phyloP scores from a whole-genome alignment of 2,329 filamentous ascomycete species.

The Aschersonia sp. region DNA sequence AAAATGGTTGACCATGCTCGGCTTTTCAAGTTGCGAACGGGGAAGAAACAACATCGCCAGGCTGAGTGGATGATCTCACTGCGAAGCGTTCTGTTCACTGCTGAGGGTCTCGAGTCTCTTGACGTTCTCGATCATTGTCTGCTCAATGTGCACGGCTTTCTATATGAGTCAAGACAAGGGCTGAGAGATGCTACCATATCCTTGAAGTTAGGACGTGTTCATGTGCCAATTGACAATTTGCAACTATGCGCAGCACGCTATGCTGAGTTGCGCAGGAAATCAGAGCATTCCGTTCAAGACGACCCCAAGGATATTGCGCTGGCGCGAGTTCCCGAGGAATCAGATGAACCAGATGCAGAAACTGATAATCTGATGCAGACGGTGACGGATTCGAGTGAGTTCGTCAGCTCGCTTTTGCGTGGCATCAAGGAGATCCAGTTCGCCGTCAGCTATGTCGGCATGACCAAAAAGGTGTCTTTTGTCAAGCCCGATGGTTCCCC shows the following conservation, averaged over 20 bases:
- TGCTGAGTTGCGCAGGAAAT: slow-evolving; percentile 27
- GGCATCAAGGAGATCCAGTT: slow-evolving; percentile 96
- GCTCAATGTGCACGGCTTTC: slow-evolving; percentile 79
- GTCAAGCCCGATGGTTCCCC: slow-evolving; percentile 54
- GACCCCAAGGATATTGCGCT: slow-evolving; percentile 50
- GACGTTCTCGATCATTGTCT: slow-evolving; percentile 81
- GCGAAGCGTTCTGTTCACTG: slow-evolving; percentile 77
- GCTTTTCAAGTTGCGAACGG: slow-evolving; percentile 54
- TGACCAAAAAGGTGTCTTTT: slow-evolving; percentile 66
- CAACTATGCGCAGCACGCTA: slow-evolving; percentile 44
- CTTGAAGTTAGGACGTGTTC: slow-evolving; percentile 79
- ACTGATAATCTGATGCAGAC: slow-evolving; percentile 61
- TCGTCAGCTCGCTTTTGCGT: slow-evolving; percentile 75
- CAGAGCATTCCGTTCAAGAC: slow-evolving; percentile 17
- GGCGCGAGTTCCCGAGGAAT: slow-evolving; percentile 62
- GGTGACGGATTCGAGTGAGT: slow-evolving; percentile 85
- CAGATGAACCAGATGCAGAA: slow-evolving; percentile 49
- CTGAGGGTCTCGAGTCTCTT: slow-evolving; percentile 68
- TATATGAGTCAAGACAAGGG: slow-evolving; percentile 75
- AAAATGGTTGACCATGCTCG: slow-evolving; percentile 86
- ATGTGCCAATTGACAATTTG: slow-evolving; percentile 83
- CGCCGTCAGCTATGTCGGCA: slow-evolving; percentile 76
- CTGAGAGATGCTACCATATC: slow-evolving; percentile 81
- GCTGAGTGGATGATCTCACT: slow-evolving; percentile 90
- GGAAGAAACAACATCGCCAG: slow-evolving; percentile 45